Base-by-base conservation (phyloP, 805 yeast species). In the Candida yuanshanica region DNA sequence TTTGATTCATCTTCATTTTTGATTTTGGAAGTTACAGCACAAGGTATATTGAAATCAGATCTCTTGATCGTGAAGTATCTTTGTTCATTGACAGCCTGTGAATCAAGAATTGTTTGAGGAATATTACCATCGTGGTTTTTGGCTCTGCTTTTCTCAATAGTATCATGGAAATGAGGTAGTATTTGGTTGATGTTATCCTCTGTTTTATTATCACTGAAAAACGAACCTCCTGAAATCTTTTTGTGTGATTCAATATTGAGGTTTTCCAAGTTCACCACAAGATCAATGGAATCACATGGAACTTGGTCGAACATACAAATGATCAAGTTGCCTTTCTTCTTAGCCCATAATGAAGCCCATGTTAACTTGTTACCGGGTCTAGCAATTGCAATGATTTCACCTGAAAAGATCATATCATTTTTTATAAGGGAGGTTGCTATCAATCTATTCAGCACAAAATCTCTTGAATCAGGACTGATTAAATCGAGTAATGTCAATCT, bases 271-370 rank as follows among this genome's bases (percentile, higher is more conserved):
- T 66, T 66, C 20, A 79, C 62, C 10, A 69, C 59, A 9, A 81
- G 60, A 53, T 81, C 86, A 42, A 79, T 68, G n/a, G 82, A 78
- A 52, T 74, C 79, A 55, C 83, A 77, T 3, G 79, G 85, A 22
- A 89, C 87, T 56, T 87, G 93, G 55, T 89, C 95, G 56, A 90
- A 81, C 66, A 87, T 87, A 66, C 93, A 81, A 37, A 88, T 82
- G 39, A 89, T 72, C 41, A 85, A 62, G 34, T 76, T 76, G 4
- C 81, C 81, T 49, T 81, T 79, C 44, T 78, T 68, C 53, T 89
- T 89, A 1, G 93, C 95, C 96, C 96, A 91, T 42, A 90, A 62
- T 0, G 95, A 84, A 10, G 95, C 89, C 84, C 95, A 81, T 1
- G 90, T 84, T 44, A 75, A 66, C 22, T 73, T 73, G 36, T 72